Percentiles rank a stretch among this genome's conserved stretches.
Conservation (phyloP, 495 filamentous ascomycete genomes). For the Gamarada debralockiae region DNA sequence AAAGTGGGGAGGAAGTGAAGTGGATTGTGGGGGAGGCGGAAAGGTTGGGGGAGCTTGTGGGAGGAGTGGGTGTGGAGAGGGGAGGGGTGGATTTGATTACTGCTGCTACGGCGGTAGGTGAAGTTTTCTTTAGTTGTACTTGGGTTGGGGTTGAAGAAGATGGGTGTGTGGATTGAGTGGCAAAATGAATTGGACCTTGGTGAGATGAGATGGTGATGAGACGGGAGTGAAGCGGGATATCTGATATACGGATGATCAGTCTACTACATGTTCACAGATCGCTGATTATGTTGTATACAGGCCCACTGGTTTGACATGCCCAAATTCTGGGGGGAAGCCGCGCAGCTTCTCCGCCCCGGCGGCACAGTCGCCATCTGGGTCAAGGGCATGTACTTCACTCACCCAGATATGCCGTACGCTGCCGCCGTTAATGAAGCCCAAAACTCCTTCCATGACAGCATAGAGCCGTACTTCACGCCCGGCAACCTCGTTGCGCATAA, state of each 20-base stretch:
- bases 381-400: not conserved
- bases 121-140: too few relatives aligned
- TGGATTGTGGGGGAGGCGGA: slow-evolving; percentile 45
- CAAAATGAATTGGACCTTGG: too few relatives aligned
- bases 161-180: too few relatives aligned
- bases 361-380: slow-evolving; percentile 55
- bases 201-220: too few relatives aligned
- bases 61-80: slow-evolving; percentile 14
- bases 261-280: too few relatives aligned
- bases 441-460: slow-evolving; percentile 25
- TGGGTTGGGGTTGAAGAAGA: too few relatives aligned
- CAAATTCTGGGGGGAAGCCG: slow-evolving; percentile 55
- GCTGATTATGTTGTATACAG: slow-evolving; percentile 11
- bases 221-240: not conserved
- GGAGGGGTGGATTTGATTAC: slow-evolving; percentile 47
- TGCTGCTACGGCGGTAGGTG: slow-evolving; percentile 39
- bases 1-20: slow-evolving; percentile 27
- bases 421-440: slow-evolving; percentile 28
- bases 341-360: slow-evolving; percentile 46
- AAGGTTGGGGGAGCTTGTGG: slow-evolving; percentile 17
- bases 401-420: slow-evolving; percentile 31
- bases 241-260: not conserved
- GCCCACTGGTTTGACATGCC: slow-evolving; percentile 60
- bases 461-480: slow-evolving; percentile 21
- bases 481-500: slow-evolving; percentile 34